A percentile compares a stretch with the other conserved stretches of the same genome.
These are phyloP conservation scores for Cadophora luteo-olivacea DNA, from an alignment of 2,329 filamentous ascomycete genomes.

Conservation along the genomic window DNA sequence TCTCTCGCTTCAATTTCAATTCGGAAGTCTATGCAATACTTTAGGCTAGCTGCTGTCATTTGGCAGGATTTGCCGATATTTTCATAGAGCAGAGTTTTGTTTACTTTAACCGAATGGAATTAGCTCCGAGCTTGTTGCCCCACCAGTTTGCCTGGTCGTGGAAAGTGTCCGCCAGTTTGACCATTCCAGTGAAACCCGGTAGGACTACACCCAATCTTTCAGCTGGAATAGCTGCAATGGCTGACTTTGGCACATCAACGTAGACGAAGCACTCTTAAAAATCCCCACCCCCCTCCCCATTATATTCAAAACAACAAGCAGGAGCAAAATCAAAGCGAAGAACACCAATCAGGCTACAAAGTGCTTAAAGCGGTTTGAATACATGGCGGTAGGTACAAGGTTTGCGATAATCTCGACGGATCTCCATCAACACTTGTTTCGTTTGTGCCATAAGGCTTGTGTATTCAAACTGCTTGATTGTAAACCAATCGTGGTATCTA, in stretches of 20 bases:
- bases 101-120: neutral
- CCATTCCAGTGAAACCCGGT: too few relatives aligned
- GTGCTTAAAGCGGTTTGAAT: neutral
- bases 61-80: neutral
- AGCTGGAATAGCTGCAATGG: too few relatives aligned
- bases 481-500: conserved; percentile 24
- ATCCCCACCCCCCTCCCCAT: neutral
- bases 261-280: too few relatives aligned
- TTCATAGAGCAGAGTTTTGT: neutral
- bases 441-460: conserved; percentile 5
- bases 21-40: neutral
- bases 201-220: too few relatives aligned
- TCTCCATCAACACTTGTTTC: neutral
- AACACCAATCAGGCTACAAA: neutral
- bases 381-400: neutral
- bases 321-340: neutral
- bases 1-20: neutral
- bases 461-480: conserved; percentile 12
- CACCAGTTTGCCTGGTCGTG: neutral
- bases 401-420: neutral
- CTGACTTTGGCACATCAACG: too few relatives aligned
- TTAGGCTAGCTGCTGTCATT: neutral
- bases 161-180: too few relatives aligned
- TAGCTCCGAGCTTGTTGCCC: neutral
- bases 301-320: neutral